Conservation (phyloP, 2,329 filamentous ascomycete species). For the Amylocarpus encephaloides region DNA sequence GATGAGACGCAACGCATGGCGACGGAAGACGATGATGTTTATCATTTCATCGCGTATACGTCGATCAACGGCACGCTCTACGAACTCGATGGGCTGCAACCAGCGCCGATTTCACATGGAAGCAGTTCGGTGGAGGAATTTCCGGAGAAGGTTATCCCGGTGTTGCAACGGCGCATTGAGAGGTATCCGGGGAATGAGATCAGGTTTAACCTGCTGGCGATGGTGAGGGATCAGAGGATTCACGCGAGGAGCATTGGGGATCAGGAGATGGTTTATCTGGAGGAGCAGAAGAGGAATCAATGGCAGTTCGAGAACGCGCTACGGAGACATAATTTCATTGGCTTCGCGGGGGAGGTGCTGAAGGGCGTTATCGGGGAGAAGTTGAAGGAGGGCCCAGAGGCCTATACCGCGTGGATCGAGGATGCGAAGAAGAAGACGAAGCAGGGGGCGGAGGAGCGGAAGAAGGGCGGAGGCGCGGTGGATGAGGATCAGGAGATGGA, state of each 20-base stretch:
- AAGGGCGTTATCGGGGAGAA: constrained; percentile 78
- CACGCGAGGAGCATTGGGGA: constrained; percentile 79
- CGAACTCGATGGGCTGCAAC: constrained; percentile 92
- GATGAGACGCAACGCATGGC: constrained; percentile 76
- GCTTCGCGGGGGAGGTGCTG: constrained; percentile 83
- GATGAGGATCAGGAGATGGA: constrained; percentile 29
- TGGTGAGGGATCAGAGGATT: constrained; percentile 76
- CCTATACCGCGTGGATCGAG: constrained; percentile 67
- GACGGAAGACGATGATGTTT: constrained; percentile 78
- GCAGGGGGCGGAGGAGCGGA: constrained; percentile 29
- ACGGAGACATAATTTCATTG: constrained; percentile 89
- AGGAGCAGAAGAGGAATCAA: constrained; percentile 74
- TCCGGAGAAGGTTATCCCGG: constrained; percentile 74
- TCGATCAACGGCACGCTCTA: constrained; percentile 74
- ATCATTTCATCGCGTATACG: constrained; percentile 96
- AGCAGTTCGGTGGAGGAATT: constrained; percentile 65
- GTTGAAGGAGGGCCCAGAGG: constrained; percentile 56
- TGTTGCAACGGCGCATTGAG: constrained; percentile 75
- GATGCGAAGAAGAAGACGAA: constrained; percentile 56
- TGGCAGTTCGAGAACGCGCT: constrained; percentile 97
- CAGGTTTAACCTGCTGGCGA: constrained; percentile 90
- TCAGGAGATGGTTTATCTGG: constrained; percentile 65
- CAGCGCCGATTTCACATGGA: constrained; percentile 85
- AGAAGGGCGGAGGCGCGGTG: constrained; percentile 19
- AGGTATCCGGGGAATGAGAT: constrained; percentile 86